phyloP scores from a whole-genome alignment of 2,329 filamentous ascomycete species.

The Didymella glomerata region DNA sequence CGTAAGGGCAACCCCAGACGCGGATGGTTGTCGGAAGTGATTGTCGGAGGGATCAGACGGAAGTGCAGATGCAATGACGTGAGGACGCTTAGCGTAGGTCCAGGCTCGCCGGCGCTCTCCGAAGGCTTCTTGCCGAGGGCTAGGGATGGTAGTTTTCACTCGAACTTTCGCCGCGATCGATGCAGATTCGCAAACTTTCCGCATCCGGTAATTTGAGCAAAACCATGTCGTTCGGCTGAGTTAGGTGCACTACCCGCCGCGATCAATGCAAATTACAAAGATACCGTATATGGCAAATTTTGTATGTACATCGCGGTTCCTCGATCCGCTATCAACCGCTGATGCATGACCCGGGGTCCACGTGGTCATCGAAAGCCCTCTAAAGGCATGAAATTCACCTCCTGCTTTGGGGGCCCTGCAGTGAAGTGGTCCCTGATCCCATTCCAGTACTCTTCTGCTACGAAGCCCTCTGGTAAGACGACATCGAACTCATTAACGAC shows the following conservation, averaged over 20 bases:
- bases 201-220: not conserved
- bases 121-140: conserved; percentile 4
- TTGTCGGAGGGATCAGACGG: too few relatives aligned
- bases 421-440: conserved; percentile 38
- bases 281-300: conserved; percentile 1
- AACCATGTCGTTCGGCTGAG: not conserved
- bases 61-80: conserved; percentile 5
- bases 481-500: conserved; percentile 67
- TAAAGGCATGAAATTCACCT: conserved; percentile 26
- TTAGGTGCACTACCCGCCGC: not conserved
- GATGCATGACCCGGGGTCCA: not conserved
- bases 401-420: conserved; percentile 30
- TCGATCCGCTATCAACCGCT: conserved; percentile 1
- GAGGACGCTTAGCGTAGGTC: conserved; percentile 11
- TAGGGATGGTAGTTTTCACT: not conserved
- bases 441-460: conserved; percentile 27
- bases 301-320: not conserved
- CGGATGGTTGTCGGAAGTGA: too few relatives aligned
- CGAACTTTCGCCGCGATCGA: conserved; percentile 2
- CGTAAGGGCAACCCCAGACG: conserved; percentile 11
- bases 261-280: not conserved
- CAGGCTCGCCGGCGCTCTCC: conserved; percentile 9
- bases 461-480: conserved; percentile 30
- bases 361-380: not conserved
- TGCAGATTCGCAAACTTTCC: not conserved